Base-by-base conservation (phyloP, 805 yeast species). In the Schwanniomyces pseudopolymorphus region DNA sequence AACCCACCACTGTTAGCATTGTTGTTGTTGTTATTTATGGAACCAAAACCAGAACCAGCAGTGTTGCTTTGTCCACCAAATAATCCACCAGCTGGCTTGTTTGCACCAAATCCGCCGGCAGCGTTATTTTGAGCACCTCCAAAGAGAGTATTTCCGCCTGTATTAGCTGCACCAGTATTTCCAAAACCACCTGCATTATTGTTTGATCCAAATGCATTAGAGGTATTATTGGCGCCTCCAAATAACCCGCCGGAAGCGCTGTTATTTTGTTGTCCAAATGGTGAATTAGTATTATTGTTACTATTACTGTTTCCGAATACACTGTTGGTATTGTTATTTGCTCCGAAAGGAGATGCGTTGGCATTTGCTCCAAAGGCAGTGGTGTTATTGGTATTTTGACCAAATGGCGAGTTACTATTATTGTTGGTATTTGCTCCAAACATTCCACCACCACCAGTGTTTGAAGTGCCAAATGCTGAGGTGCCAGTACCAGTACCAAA, bases 51-150 rank as follows among this genome's bases (percentile, higher is more conserved):
- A 40, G 53, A 46, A 20, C 54, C 39, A 26, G 43, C 38, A 24
- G 48, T 40, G 16, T 38, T 55, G 42, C 64, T 67, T 27, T 63
- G 58, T 33, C 81, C 81, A 57, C 81, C 81, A 57, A 78, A 79
- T 28, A 68, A 58, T 3, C 75, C 72, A 22, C 66, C 66, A 2
- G 56, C 49, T 14, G 43, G 50, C n/a, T 21, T 37, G 21, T 53
- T 57, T 22, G 55, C 46, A 1, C 69, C 67, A 50, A 64, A 67
- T 16, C 70, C 70, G 3, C 66, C 66, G 11, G 60, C 50, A 39
- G 61, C 51, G 37, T 37, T 66, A 57, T 61, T 49, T 39, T 61
- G 50, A 19, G 46, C 53, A 35, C 52, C 57, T 2, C 56, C 56
- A 42, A 54, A 54, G 8, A 53, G 43, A 4, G 33, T n/a, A n/a